phyloP scores from a whole-genome alignment of 164 flowering plant genomes.

The Macadamia tetraphylla region DNA sequence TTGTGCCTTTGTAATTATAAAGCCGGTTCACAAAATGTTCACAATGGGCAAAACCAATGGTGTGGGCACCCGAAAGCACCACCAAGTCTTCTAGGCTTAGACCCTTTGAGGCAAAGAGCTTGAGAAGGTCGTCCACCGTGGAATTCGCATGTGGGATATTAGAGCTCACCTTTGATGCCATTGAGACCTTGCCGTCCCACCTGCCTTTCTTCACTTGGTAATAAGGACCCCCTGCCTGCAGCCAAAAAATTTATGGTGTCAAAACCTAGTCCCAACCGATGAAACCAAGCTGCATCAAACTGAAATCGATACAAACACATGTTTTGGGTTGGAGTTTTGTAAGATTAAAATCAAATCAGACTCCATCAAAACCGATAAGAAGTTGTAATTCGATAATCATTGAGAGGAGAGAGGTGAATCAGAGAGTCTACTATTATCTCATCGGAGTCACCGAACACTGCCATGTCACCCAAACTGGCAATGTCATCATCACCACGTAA shows the following conservation, averaged over 20 bases:
- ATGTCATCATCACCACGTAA: too few species aligned
- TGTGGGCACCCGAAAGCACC: conserved; percentile 87
- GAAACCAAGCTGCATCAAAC: too few species aligned
- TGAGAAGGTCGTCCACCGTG: conserved; percentile 57
- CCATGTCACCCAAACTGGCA: too few species aligned
- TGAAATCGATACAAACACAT: too few species aligned
- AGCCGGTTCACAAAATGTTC: conserved; percentile 46
- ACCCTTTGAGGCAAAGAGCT: conserved; percentile 69
- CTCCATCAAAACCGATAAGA: too few species aligned
- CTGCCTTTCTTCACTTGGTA: conserved; percentile 83
- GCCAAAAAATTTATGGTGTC: background rate
- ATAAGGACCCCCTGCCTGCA: conserved; percentile 86
- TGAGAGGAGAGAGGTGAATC: too few species aligned
- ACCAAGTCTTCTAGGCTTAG: conserved; percentile 65
- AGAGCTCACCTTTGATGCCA: conserved; percentile 44
- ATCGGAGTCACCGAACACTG: too few species aligned
- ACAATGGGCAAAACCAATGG: conserved; percentile 87
- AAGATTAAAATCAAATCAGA: too few species aligned
- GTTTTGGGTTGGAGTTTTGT: too few species aligned
- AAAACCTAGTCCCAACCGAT: too few species aligned
- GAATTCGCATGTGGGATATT: conserved; percentile 66
- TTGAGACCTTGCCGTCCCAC: conserved; percentile 68
- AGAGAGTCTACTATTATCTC: too few species aligned
- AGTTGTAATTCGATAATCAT: too few species aligned
- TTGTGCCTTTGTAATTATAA: conserved; percentile 50